Conservation (phyloP, 768 basidiomycete species). For the Pisolithus tinctorius region DNA sequence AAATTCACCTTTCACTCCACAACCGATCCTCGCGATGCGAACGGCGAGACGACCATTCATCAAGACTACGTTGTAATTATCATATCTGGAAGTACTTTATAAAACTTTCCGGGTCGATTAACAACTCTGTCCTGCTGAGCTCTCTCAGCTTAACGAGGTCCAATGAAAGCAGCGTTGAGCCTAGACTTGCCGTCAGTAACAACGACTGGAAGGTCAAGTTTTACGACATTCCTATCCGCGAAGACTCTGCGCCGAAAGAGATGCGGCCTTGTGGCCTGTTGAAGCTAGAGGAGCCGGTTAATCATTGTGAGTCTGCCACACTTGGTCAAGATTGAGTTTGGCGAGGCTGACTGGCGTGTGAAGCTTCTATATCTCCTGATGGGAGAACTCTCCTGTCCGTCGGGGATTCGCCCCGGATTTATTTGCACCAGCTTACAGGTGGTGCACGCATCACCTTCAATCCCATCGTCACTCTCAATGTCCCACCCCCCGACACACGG, state of each 20-base stretch:
- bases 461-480: constrained; percentile 59
- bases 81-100: constrained; percentile 50
- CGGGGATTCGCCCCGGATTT: constrained; percentile 84
- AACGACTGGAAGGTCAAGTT: constrained; percentile 81
- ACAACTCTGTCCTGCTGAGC: constrained; percentile 70
- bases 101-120: constrained; percentile 62
- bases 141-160: constrained; percentile 56
- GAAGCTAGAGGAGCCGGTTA: constrained; percentile 63
- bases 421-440: constrained; percentile 71
- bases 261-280: constrained; percentile 48
- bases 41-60: constrained; percentile 9
- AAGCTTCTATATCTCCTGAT: constrained; percentile 88
- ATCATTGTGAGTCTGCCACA: constrained; percentile 56
- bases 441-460: constrained; percentile 55
- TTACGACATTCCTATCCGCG: constrained; percentile 63
- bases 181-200: constrained; percentile 76
- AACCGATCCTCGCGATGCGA: constrained; percentile 18
- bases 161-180: constrained; percentile 61
- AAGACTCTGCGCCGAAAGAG: constrained; percentile 32
- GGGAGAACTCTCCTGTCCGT: constrained; percentile 82
- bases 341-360: constrained; percentile 6
- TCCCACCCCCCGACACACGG: constrained; percentile 49
- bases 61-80: constrained; percentile 6
- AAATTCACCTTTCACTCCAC: constrained; percentile 59
- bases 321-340: neutral